Evolutionary conservation across 192 early-diverging fungal species (phyloP).

Genomic region (Gamsiella multidivaricata): DNA sequence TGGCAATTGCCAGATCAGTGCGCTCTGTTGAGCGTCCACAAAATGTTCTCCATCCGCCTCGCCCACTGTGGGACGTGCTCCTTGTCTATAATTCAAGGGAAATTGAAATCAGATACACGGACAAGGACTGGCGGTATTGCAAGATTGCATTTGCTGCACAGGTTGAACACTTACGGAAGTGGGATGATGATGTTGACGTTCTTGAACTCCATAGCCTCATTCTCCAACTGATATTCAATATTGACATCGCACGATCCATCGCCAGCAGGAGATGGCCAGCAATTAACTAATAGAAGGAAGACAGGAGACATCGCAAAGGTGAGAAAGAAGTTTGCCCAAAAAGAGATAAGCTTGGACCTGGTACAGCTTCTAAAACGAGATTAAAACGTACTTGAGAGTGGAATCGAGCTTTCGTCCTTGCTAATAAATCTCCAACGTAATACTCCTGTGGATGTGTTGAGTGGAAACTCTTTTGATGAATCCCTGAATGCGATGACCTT

Average conservation of each 20-base stretch:
- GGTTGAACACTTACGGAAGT: conserved; percentile 75
- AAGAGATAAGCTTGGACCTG: not conserved
- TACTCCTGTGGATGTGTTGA: conserved; percentile 84
- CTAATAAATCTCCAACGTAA: conserved; percentile 92
- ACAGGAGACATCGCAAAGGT: conserved; percentile 53
- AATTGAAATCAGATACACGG: not conserved
- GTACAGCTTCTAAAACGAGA: not conserved
- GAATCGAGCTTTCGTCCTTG: conserved; percentile 84
- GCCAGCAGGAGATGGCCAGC: conserved; percentile 95
- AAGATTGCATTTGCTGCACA: too few relatives aligned
- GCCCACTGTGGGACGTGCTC: conserved; percentile 76
- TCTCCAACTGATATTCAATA: conserved; percentile 94
- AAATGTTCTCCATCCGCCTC: conserved; percentile 86
- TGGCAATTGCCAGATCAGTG: conserved; percentile 89
- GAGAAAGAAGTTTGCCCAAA: not conserved
- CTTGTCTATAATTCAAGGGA: conserved; percentile 58
- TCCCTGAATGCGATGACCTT: conserved; percentile 85
- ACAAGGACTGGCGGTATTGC: conserved; percentile 76
- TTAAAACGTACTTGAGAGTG: conserved; percentile 73
- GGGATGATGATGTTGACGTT: conserved; percentile 93
- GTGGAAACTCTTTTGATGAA: conserved; percentile 83
- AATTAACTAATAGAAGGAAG: conserved; percentile 66
- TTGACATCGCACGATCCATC: conserved; percentile 93
- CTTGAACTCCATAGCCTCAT: conserved; percentile 79
- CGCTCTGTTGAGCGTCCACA: conserved; percentile 75